Evolutionary conservation across 768 basidiomycete genomes (phyloP).

Genomic region (Suillus ampliporus): DNA sequence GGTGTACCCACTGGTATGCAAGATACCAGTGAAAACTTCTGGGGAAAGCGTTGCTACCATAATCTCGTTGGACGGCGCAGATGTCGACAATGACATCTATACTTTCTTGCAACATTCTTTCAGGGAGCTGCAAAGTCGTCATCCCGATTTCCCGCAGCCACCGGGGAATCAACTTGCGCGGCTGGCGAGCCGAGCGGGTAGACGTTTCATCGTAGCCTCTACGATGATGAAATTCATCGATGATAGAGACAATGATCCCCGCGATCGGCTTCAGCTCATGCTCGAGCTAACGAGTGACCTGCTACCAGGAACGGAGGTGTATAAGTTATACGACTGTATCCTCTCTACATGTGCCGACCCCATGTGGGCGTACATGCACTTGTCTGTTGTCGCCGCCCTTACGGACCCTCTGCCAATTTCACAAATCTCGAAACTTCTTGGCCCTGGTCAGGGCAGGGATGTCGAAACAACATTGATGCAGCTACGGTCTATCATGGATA

Average conservation of each 20-base stretch:
- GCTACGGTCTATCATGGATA: neutral
- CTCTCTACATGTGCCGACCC: neutral
- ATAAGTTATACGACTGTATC: neutral
- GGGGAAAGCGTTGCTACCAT: neutral
- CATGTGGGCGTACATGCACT: neutral
- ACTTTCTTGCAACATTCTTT: neutral
- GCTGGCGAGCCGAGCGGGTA: neutral
- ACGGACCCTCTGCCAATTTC: neutral
- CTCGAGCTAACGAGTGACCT: neutral
- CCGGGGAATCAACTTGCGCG: neutral
- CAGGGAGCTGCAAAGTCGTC: neutral
- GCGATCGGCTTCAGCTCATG: neutral
- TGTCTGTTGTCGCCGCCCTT: neutral
- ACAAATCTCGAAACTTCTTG: conserved; percentile 5
- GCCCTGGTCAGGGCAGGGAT: neutral
- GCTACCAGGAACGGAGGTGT: neutral
- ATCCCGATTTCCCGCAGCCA: neutral
- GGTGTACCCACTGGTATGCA: neutral
- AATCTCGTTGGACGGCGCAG: neutral
- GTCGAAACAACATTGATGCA: neutral
- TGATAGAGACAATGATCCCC: neutral
- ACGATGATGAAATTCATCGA: conserved; percentile 1
- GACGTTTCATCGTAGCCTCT: neutral
- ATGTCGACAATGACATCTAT: neutral
- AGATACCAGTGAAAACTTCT: neutral